These are phyloP conservation scores for Penstemon barbatus DNA, from an alignment of 257 asterid genomes.

Conservation along the genomic window DNA sequence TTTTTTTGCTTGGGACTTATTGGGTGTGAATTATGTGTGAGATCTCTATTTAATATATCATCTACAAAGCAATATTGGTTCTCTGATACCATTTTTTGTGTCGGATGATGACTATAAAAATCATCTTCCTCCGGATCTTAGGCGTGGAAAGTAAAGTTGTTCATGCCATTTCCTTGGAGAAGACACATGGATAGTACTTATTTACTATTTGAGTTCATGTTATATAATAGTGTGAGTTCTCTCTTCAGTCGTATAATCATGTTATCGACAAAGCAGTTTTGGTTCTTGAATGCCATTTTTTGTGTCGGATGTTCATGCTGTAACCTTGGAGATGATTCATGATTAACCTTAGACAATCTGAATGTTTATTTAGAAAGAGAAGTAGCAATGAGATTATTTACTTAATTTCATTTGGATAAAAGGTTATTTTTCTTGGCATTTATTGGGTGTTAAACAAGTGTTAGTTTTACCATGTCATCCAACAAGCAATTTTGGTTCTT, in stretches of 20 bases:
- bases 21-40: not conserved
- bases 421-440: not conserved
- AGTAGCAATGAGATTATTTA: too few species aligned
- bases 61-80: conserved; percentile 31
- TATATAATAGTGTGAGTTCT: not conserved
- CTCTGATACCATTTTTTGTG: conserved; percentile 25
- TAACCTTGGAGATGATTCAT: conserved; percentile 17
- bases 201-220: not conserved
- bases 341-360: not conserved
- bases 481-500: conserved; percentile 25
- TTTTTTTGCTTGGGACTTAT: too few species aligned
- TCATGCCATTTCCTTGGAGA: conserved; percentile 17
- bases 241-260: too few species aligned
- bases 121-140: conserved; percentile 15
- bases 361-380: too few species aligned
- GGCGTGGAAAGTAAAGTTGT: conserved; percentile 21
- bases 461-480: conserved; percentile 14
- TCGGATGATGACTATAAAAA: conserved; percentile 32
- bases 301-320: conserved; percentile 31
- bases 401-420: not conserved
- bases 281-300: conserved; percentile 20
- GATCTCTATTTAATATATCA: conserved; percentile 10
- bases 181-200: not conserved
- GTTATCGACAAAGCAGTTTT: too few species aligned
- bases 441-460: too few species aligned